Percentiles rank a stretch among this genome's conserved stretches.
Evolutionary conservation across 2,329 filamentous ascomycete species (phyloP).

Genomic region (Rhynchosporium agropyri): DNA sequence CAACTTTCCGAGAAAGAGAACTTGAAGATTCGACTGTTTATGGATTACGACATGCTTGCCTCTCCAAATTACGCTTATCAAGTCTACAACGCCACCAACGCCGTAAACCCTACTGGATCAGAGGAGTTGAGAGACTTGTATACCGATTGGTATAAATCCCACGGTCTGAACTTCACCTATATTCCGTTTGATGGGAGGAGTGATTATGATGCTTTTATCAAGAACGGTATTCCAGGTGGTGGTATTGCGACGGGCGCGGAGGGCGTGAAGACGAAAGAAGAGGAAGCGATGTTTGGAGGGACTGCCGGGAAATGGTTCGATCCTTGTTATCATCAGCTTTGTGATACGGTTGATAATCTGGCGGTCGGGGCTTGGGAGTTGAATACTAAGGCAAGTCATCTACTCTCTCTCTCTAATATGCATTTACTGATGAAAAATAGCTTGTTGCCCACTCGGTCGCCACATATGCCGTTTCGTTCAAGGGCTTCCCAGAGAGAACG

Average conservation of each 20-base stretch:
- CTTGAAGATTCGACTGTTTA: constrained; percentile 63
- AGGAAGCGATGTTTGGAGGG: constrained; percentile 71
- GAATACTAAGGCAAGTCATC: constrained; percentile 58
- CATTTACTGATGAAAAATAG: constrained; percentile 42
- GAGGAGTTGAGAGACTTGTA: constrained; percentile 70
- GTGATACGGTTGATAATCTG: constrained; percentile 60
- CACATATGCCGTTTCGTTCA: constrained; percentile 66
- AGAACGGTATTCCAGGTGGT: constrained; percentile 70
- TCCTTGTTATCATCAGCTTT: constrained; percentile 63
- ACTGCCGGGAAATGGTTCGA: constrained; percentile 63
- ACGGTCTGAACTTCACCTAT: constrained; percentile 67
- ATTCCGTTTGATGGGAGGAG: constrained; percentile 78
- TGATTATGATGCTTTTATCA: constrained; percentile 79
- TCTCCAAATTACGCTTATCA: constrained; percentile 67
- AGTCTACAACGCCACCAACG: constrained; percentile 73
- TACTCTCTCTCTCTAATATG: constrained; percentile 22
- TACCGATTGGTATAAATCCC: constrained; percentile 63
- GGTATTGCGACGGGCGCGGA: constrained; percentile 80
- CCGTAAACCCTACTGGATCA: constrained; percentile 69
- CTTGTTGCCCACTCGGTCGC: constrained; percentile 74
- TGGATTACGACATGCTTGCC: constrained; percentile 74
- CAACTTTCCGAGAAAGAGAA: constrained; percentile 61
- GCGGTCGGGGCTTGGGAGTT: constrained; percentile 62
- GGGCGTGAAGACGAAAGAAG: constrained; percentile 70
- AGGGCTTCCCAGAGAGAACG: constrained; percentile 63